Percentiles rank a stretch among this genome's conserved stretches.
These are phyloP conservation scores for Adiantum capillusveneris DNA, from an alignment of 75 land plant species.

Conservation along the genomic window DNA sequence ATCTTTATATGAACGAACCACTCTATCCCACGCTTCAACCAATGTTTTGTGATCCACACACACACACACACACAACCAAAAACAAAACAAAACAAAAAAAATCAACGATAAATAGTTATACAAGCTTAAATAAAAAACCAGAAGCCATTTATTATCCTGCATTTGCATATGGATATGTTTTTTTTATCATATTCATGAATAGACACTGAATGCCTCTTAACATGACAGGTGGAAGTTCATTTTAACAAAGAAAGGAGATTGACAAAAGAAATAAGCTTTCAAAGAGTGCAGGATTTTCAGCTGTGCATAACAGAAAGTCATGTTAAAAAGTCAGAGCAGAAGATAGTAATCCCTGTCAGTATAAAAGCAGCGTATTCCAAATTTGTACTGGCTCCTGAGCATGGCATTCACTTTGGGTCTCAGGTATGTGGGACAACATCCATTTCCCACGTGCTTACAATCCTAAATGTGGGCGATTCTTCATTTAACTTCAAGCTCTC, in stretches of 20 bases:
- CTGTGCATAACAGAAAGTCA: slow-evolving; percentile 15
- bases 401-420: slow-evolving; percentile 32
- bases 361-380: slow-evolving; percentile 20
- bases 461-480: slow-evolving; percentile 14
- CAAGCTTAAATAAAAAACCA: too few species aligned
- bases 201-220: too few species aligned
- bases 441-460: slow-evolving; percentile 7
- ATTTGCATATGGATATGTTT: too few species aligned
- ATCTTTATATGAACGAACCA: too few species aligned
- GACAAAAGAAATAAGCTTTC: slow-evolving; percentile 11
- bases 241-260: slow-evolving; percentile 28
- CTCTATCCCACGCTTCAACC: too few species aligned
- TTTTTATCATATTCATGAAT: too few species aligned
- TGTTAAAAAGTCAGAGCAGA: slow-evolving; percentile 12
- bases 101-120: too few species aligned
- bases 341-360: slow-evolving; percentile 4
- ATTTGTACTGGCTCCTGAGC: slow-evolving; percentile 20
- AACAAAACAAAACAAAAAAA: too few species aligned
- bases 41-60: too few species aligned
- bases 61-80: too few species aligned
- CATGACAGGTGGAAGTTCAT: slow-evolving; percentile 19
- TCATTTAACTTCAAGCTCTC: slow-evolving; percentile 12
- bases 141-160: too few species aligned
- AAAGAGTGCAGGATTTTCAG: slow-evolving; percentile 11
- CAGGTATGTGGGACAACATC: slow-evolving; percentile 20